These are phyloP conservation scores for Leccinum griseonigrum DNA, from an alignment of 1,284 basidiomycete genomes.

Conservation along the genomic window DNA sequence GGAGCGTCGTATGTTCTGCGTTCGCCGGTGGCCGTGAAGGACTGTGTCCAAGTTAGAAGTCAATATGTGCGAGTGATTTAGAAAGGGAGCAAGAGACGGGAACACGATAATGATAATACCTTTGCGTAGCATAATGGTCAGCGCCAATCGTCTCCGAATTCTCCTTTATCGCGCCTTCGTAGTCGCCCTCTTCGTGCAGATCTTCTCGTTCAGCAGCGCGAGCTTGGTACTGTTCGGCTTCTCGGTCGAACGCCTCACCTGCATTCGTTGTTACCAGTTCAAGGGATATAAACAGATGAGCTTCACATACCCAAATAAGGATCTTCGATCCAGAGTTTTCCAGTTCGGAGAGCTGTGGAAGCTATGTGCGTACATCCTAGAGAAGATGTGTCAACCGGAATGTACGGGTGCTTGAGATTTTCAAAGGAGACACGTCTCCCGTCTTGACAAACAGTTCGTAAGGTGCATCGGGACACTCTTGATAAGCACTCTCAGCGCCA, in stretches of 20 bases:
- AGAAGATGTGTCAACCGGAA: conserved; percentile 2
- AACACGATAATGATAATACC: background rate
- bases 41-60: conserved; percentile 47
- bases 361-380: conserved; percentile 52
- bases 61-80: background rate
- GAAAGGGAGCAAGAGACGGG: background rate
- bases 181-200: conserved; percentile 70
- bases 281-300: background rate
- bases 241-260: no score
- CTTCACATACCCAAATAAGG: conserved; percentile 53
- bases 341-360: conserved; percentile 51
- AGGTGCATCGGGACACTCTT: conserved; percentile 45
- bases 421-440: conserved; percentile 27
- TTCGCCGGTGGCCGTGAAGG: conserved; percentile 94
- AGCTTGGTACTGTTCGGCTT: no score
- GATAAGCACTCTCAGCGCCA: conserved; percentile 49
- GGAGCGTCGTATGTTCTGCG: conserved; percentile 93
- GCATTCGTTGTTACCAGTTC: background rate
- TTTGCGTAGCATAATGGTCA: conserved; percentile 86
- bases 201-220: conserved; percentile 2
- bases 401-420: conserved; percentile 12
- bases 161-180: conserved; percentile 90
- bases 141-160: conserved; percentile 89
- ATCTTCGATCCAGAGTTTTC: conserved; percentile 54
- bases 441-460: conserved; percentile 40